Percentiles rank a stretch among this genome's conserved stretches.
phyloP scores from a whole-genome alignment of 2,329 filamentous ascomycete species.

The Fusarium sp. region DNA sequence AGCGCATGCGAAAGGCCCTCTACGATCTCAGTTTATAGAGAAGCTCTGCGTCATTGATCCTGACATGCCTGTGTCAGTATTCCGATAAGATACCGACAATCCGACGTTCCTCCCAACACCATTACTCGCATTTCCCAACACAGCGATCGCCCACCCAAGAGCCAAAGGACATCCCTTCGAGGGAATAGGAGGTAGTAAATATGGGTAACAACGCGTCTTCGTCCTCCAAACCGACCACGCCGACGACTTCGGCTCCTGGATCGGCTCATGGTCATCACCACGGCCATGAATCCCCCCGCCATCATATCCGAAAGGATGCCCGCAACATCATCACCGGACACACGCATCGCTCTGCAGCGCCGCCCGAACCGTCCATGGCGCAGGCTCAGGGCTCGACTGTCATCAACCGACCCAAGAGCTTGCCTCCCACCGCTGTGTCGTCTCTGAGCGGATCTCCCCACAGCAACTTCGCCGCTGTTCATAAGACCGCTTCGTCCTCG shows the following conservation, averaged over 20 bases:
- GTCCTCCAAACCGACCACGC: constrained; percentile 55
- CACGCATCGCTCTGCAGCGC: constrained; percentile 68
- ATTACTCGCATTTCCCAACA: neutral
- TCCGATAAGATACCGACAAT: constrained; percentile 37
- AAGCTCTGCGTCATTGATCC: constrained; percentile 17
- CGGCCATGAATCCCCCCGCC: constrained; percentile 49
- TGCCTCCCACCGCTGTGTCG: constrained; percentile 64
- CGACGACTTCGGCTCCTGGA: constrained; percentile 48
- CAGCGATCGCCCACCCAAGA: constrained; percentile 7
- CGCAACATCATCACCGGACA: constrained; percentile 69
- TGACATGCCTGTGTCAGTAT: constrained; percentile 35
- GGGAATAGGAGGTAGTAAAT: constrained; percentile 33
- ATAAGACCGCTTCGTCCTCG: constrained; percentile 43
- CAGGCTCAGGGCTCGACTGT: constrained; percentile 71
- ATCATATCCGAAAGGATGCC: constrained; percentile 54
- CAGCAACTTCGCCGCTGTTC: constrained; percentile 52
- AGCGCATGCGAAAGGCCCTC: constrained; percentile 19
- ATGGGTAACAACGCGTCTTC: constrained; percentile 59
- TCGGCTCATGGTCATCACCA: constrained; percentile 44
- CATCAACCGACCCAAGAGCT: constrained; percentile 61
- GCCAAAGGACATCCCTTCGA: constrained; percentile 9
- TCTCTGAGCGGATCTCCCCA: constrained; percentile 64
- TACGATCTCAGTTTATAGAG: neutral
- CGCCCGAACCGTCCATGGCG: constrained; percentile 72
- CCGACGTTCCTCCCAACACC: constrained; percentile 7